Conservation (phyloP, 2,329 filamentous ascomycete genomes). For the Ophiostoma himal-ulmi region DNA sequence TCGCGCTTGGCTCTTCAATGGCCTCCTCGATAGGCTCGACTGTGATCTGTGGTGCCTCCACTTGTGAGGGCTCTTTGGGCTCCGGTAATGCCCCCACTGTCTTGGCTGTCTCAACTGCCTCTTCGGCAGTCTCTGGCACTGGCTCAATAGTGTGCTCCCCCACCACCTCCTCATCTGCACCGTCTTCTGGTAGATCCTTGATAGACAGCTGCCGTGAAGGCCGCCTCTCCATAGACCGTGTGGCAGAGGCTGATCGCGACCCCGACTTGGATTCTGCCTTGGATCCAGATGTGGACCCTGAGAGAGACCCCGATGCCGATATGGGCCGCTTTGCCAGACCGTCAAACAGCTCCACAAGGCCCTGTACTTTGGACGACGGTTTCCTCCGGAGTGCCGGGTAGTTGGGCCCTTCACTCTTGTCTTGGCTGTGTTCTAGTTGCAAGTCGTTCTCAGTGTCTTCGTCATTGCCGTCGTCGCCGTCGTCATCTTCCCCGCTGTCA, state of each 20-base stretch:
- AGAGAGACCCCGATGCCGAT: neutral
- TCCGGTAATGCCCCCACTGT: neutral
- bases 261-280: neutral
- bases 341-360: conserved; percentile 47
- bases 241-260: neutral
- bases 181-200: neutral
- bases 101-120: neutral
- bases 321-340: conserved; percentile 27
- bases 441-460: neutral
- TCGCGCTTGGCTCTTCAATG: neutral
- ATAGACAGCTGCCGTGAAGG: neutral
- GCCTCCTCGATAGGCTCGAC: neutral
- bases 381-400: conserved; percentile 26
- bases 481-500: neutral
- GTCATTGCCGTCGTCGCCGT: neutral
- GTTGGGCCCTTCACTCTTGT: neutral
- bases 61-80: neutral
- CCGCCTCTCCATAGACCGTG: conserved; percentile 8
- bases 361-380: conserved; percentile 39
- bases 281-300: neutral
- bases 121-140: neutral
- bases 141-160: neutral
- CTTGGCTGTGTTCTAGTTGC: neutral
- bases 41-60: neutral
- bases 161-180: neutral